A percentile compares a stretch with the other conserved stretches of the same genome.
These are phyloP conservation scores for Psidium friedrichsthalianum DNA, from an alignment of 345 rosid species.

Conservation along the genomic window DNA sequence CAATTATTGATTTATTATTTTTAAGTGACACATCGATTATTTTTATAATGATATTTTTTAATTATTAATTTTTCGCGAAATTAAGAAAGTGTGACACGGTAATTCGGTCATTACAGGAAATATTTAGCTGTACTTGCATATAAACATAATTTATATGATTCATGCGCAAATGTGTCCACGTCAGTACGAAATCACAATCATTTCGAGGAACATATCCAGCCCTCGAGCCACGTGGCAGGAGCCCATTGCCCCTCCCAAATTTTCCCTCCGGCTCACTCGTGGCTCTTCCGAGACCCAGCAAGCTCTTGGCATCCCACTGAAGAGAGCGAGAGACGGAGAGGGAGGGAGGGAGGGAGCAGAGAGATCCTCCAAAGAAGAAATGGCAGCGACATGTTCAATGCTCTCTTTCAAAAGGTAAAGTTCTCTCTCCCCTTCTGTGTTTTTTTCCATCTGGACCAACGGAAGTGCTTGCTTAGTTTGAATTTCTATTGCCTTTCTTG, in stretches of 20 bases:
- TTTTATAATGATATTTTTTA: no score
- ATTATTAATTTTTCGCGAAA: no score
- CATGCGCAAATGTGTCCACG: background rate
- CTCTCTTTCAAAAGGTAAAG: slow-evolving; percentile 47
- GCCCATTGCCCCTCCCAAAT: slow-evolving; percentile 45
- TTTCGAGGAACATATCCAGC: slow-evolving; percentile 7
- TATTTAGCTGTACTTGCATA: no score
- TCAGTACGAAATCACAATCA: background rate
- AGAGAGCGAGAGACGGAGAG: background rate
- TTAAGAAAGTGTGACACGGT: no score
- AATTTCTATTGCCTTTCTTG: background rate
- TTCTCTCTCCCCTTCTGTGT: background rate
- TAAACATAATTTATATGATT: no score
- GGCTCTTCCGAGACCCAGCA: background rate
- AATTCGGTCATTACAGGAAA: no score
- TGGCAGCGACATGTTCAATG: slow-evolving; percentile 49
- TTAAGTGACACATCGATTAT: no score
- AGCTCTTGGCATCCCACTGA: background rate
- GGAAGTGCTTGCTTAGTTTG: background rate
- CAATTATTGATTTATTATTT: no score
- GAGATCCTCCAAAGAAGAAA: slow-evolving; percentile 5
- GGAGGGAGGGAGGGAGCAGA: background rate
- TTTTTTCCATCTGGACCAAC: background rate
- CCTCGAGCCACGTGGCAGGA: slow-evolving; percentile 40
- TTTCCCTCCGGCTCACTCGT: slow-evolving; percentile 9